These are phyloP conservation scores for Acanthamoeba healyi DNA, from an alignment of 208 protist species.

Conservation along the genomic window DNA sequence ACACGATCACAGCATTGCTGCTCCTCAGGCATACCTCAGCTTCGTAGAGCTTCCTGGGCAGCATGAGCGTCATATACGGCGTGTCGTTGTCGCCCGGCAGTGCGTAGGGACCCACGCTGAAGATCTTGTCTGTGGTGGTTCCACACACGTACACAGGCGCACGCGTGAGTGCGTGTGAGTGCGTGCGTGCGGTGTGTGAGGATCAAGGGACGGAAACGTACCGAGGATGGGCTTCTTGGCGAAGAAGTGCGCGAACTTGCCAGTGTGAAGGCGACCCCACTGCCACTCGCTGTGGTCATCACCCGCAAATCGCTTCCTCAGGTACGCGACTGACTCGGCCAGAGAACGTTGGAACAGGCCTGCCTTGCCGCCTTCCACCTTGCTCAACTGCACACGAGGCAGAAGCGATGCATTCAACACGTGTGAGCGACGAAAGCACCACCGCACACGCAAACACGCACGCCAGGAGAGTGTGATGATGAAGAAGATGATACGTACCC, in stretches of 20 bases:
- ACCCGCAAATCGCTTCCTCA: background rate
- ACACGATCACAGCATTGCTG: too few relatives aligned
- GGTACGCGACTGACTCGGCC: background rate
- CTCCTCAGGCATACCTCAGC: background rate
- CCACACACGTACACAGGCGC: too few relatives aligned
- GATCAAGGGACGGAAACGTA: background rate
- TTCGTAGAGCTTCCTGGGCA: background rate
- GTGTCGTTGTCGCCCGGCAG: slow-evolving; percentile 13
- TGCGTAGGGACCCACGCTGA: background rate
- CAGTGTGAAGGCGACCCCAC: slow-evolving; percentile 2
- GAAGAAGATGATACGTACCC: background rate
- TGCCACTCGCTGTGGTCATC: background rate
- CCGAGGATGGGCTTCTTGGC: slow-evolving; percentile 11
- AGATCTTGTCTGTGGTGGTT: background rate
- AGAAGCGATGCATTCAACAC: too few relatives aligned
- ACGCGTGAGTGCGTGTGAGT: background rate
- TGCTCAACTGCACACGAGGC: background rate
- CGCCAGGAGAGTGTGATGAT: too few relatives aligned
- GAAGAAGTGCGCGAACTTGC: slow-evolving; percentile 21
- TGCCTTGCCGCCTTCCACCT: background rate
- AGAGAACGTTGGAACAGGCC: background rate
- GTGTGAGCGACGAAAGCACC: too few relatives aligned
- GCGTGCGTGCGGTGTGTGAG: too few relatives aligned
- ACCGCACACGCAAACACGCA: too few relatives aligned
- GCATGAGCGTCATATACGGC: background rate